These are phyloP conservation scores for Sechiopsis laciniata DNA, from an alignment of 306 rosid genomes.

Conservation along the genomic window DNA sequence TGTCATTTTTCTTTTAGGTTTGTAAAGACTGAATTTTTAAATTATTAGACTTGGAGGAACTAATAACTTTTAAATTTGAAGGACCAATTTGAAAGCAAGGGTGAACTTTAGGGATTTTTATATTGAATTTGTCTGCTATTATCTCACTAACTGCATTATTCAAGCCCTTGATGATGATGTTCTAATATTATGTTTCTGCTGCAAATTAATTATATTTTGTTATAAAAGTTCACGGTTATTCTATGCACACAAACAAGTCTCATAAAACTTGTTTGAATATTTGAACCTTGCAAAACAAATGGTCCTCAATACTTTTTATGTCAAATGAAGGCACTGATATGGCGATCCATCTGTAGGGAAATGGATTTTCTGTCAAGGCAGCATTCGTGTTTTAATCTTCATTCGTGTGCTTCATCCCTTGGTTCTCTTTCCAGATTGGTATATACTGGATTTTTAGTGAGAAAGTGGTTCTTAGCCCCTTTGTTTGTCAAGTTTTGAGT, in stretches of 20 bases:
- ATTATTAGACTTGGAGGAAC: neutral
- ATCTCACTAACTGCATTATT: neutral
- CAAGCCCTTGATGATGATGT: neutral
- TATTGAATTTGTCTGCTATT: neutral
- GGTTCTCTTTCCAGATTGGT: slow-evolving; percentile 97
- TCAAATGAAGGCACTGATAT: slow-evolving; percentile 21
- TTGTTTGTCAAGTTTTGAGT: neutral
- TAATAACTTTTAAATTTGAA: neutral
- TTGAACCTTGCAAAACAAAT: neutral
- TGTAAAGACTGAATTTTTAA: neutral
- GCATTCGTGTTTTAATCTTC: slow-evolving; percentile 84
- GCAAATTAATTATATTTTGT: neutral
- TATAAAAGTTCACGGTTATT: neutral
- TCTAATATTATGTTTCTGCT: neutral
- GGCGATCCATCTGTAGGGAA: slow-evolving; percentile 54
- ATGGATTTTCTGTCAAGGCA: slow-evolving; percentile 75
- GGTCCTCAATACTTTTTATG: neutral
- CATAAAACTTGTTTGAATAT: neutral
- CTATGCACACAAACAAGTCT: neutral
- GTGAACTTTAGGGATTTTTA: neutral
- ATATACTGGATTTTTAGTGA: slow-evolving; percentile 22
- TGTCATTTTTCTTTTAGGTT: neutral
- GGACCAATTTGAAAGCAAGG: neutral
- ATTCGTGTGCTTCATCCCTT: slow-evolving; percentile 83
- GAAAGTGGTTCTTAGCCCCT: neutral